A percentile compares a stretch with the other conserved stretches of the same genome.
These are phyloP conservation scores for Nitzschia palea DNA, from an alignment of 108 stramenopile species.

Conservation along the genomic window DNA sequence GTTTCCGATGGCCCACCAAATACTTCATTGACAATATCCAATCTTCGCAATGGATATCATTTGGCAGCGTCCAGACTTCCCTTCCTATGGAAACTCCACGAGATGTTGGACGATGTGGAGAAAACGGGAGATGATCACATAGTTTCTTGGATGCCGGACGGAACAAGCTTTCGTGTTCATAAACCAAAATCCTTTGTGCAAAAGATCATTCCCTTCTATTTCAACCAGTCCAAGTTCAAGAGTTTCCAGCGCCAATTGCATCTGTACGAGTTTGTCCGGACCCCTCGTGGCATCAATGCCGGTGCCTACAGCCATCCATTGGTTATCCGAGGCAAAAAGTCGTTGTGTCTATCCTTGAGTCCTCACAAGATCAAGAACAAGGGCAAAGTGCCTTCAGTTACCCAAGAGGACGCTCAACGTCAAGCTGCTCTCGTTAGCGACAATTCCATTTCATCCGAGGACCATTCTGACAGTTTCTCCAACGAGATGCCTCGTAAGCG, in stretches of 20 bases:
- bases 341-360: conserved; percentile 56
- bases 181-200: conserved; percentile 13
- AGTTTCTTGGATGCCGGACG: conserved; percentile 28
- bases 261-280: conserved; percentile 74
- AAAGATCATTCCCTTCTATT: conserved; percentile 26
- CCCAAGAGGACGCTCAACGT: no score
- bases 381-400: no score
- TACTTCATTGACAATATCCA: background rate
- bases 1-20: background rate
- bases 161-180: conserved; percentile 24
- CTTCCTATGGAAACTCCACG: conserved; percentile 27
- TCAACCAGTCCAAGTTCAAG: conserved; percentile 38
- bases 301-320: conserved; percentile 70
- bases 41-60: conserved; percentile 5
- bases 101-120: conserved; percentile 14
- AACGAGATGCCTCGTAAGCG: no score
- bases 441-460: no score
- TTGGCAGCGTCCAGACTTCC: conserved; percentile 5
- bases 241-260: conserved; percentile 59
- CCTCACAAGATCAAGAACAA: conserved; percentile 65
- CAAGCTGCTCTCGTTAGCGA: no score
- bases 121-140: conserved; percentile 15
- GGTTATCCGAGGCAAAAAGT: conserved; percentile 58
- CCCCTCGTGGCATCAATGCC: conserved; percentile 64
- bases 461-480: no score